Evolutionary conservation across 306 rosid genomes (phyloP).

Genomic region (Urtica urens): DNA sequence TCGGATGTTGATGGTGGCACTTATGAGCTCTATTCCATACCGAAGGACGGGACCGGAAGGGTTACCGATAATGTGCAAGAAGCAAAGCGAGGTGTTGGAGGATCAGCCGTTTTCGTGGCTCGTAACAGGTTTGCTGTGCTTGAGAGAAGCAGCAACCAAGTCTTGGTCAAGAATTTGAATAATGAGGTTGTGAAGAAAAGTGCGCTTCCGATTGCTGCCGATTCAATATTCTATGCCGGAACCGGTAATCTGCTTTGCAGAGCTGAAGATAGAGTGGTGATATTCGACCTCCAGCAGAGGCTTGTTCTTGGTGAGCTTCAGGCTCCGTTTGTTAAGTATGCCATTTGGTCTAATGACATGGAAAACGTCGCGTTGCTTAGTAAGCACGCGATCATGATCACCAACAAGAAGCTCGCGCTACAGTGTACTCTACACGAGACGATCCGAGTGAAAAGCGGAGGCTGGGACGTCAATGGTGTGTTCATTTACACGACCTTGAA

Average conservation of each 20-base stretch:
- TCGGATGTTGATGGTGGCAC: constrained; percentile 87
- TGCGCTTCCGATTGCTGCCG: constrained; percentile 53
- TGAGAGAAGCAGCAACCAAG: constrained; percentile 68
- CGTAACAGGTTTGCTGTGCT: constrained; percentile 90
- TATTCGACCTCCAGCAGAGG: constrained; percentile 83
- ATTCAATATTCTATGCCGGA: constrained; percentile 90
- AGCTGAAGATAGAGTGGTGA: constrained; percentile 68
- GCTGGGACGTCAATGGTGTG: constrained; percentile 93
- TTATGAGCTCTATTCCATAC: constrained; percentile 71
- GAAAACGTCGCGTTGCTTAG: constrained; percentile 86
- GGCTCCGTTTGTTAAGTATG: constrained; percentile 78
- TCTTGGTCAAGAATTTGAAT: constrained; percentile 52
- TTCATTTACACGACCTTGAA: constrained; percentile 82
- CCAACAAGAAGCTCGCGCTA: constrained; percentile 79
- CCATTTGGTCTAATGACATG: constrained; percentile 80
- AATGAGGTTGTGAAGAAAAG: constrained; percentile 70
- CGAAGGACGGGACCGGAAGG: constrained; percentile 63
- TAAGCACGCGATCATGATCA: constrained; percentile 82
- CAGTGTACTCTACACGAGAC: constrained; percentile 95
- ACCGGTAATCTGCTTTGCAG: constrained; percentile 75
- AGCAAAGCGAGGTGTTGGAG: constrained; percentile 83
- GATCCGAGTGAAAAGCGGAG: constrained; percentile 91
- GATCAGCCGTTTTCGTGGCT: constrained; percentile 86
- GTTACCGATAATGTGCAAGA: constrained; percentile 71
- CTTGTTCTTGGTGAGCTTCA: constrained; percentile 67